Conservation (phyloP, 2,329 filamentous ascomycete species). For the Botryotinia convoluta region DNA sequence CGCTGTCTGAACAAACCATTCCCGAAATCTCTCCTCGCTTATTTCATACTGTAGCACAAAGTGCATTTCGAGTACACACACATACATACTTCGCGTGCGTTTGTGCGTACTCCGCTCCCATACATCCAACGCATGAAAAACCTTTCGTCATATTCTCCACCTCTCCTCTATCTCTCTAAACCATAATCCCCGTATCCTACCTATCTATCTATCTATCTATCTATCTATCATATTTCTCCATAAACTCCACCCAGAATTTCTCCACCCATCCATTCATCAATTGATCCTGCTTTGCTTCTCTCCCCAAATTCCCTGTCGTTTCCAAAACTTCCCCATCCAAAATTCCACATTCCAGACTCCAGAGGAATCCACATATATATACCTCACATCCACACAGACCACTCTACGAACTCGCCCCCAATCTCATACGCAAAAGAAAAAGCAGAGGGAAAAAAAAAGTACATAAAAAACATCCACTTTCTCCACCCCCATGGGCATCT, state of each 20-base stretch:
- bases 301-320: background rate
- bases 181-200: background rate
- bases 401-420: background rate
- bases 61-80: background rate
- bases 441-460: background rate
- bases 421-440: background rate
- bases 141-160: background rate
- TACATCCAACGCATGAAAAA: background rate
- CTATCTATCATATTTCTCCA: background rate
- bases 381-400: background rate
- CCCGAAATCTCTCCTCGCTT: background rate
- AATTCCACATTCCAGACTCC: background rate
- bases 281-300: background rate
- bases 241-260: background rate
- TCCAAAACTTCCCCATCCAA: background rate
- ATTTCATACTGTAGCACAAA: background rate
- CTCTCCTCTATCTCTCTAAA: background rate
- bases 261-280: background rate
- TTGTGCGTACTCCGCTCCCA: background rate
- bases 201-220: background rate
- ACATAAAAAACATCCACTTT: background rate
- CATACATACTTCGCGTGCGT: background rate
- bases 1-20: background rate
- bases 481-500: background rate
- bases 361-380: background rate